phyloP scores from a whole-genome alignment of 305 asterid genomes.

The Petunia hybrid region DNA sequence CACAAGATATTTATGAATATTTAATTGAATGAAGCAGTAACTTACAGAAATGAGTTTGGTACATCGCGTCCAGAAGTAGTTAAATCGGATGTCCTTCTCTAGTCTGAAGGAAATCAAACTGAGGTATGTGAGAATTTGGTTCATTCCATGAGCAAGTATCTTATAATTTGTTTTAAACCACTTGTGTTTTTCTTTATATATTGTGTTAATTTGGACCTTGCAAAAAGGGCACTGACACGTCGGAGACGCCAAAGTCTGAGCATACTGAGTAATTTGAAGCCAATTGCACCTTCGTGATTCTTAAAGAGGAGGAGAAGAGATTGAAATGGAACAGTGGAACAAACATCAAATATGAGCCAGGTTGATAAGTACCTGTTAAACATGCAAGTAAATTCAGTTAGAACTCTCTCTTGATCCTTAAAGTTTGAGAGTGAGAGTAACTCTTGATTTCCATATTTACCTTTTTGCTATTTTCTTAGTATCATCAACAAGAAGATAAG shows the following conservation, averaged over 20 bases:
- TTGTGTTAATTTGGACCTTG: constrained; percentile 54
- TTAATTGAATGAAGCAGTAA: background rate
- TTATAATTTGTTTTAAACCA: background rate
- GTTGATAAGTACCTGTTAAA: constrained; percentile 73
- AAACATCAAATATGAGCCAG: constrained; percentile 84
- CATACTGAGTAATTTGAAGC: constrained; percentile 80
- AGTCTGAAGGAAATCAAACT: constrained; percentile 57
- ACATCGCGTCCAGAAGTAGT: constrained; percentile 97
- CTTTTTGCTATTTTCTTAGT: constrained; percentile 71
- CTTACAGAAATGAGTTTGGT: constrained; percentile 85
- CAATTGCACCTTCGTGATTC: constrained; percentile 65
- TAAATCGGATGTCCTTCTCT: constrained; percentile 92
- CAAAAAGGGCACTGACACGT: constrained; percentile 90
- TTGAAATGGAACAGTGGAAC: constrained; percentile 87
- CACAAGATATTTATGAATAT: background rate
- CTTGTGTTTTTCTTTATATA: background rate
- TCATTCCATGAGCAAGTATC: constrained; percentile 3
- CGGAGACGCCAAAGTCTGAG: constrained; percentile 96
- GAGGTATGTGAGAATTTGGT: constrained; percentile 28
- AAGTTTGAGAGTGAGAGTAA: background rate
- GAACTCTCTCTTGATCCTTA: background rate
- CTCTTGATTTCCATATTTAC: constrained; percentile 41
- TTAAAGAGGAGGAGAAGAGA: constrained; percentile 64
- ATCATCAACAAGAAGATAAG: constrained; percentile 78
- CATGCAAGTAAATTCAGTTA: background rate